Base-by-base conservation (phyloP, 2,329 filamentous ascomycete species). In the Pyrenophora teres region DNA sequence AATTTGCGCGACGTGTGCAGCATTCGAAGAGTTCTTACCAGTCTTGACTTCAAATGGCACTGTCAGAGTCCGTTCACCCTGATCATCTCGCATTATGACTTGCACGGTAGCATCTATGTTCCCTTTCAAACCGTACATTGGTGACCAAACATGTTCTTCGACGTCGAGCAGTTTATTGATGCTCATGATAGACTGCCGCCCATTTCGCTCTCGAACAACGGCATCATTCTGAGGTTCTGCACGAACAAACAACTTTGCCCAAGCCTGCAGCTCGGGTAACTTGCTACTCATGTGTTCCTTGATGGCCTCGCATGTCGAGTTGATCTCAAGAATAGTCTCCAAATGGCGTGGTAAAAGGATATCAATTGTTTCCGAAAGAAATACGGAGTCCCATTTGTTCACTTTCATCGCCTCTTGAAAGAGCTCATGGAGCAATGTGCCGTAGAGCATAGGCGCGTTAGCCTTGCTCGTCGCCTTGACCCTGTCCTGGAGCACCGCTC, bases 81-180 rank as follows among this genome's bases (percentile, higher is more conserved):
- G 77, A 21, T 85, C 83, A 50, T 96, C 88, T 48, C 84, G 79
- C 79, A 97, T 89, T 0, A 83, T 85, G 13, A 94, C 88, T 76
- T 99, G 90, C 1, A 99, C 89, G 0, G 94, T 97, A 23, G 94
- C 94, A 75, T 99, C 94, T 53, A 99, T 94, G 64, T 97, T 99
- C 25, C 94, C 94, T 73, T 99, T 99, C 13, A 99, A 80, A 0
- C 94, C 94, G 70, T 96, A 99, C 85, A 92, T 93, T 0, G 94
- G 94, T 6, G 93, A 97, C 94, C 94, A 99, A 23, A 99, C 87
- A 69, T 97, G 94, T 73, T 99, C 94, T 71, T 99, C 94, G 8
- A 99, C 90, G 69, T 97, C 94, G 12, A 99, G 86, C 23, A 99
- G 80, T 70, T 97, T 99, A 66, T 87, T 95, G 62, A 99, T 87